Base-by-base conservation (phyloP, 805 yeast genomes). In the Sungouiozyma ichnusensis region DNA sequence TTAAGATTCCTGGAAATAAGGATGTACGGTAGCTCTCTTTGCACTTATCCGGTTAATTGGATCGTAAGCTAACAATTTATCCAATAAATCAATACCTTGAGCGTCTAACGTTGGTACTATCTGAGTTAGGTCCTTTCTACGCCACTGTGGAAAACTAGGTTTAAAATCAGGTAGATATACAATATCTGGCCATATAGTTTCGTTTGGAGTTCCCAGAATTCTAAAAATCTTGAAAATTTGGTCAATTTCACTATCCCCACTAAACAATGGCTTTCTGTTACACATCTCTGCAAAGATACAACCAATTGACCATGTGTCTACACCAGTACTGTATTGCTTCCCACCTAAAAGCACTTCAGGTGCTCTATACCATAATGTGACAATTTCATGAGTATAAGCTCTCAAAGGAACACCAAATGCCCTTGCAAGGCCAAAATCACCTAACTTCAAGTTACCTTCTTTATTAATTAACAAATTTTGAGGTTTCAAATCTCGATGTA, bases 291-390 rank as follows among this genome's bases (percentile, higher is more conserved):
- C 97, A 61, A 92, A 75, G 42, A 92, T 92, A 65, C 98, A 92
- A 14, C 98, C 98, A 14, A 95, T 94, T 15, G 96, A 86, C 98
- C 98, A 92, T 67, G 92, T 85, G 60, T 92, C 98, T 46, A 92
- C 94, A 7, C 96, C 88, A 0, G 98, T 92, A 37, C 95, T 84
- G 64, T 92, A 92, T 43, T 94, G 90, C 53, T 96, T 77, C 2
- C 95, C 86, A 2, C 98, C 98, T 57, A 92, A 72, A 40, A 92
- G 68, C 24, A 92, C 97, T 60, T 90, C 98, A 0, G 98, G 98
- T 0, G 97, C 96, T 49, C 98, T 76, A 64, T 90, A 90, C 98
- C 98, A 92, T 48, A 92, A 68, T 0, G 98, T 92, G 36, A 92
- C 98, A 41, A 92, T 97, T 62, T 92, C 98, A 63, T 90, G 92